phyloP scores from a whole-genome alignment of 2,329 filamentous ascomycete genomes.

The Ambrosiella xylebori region DNA sequence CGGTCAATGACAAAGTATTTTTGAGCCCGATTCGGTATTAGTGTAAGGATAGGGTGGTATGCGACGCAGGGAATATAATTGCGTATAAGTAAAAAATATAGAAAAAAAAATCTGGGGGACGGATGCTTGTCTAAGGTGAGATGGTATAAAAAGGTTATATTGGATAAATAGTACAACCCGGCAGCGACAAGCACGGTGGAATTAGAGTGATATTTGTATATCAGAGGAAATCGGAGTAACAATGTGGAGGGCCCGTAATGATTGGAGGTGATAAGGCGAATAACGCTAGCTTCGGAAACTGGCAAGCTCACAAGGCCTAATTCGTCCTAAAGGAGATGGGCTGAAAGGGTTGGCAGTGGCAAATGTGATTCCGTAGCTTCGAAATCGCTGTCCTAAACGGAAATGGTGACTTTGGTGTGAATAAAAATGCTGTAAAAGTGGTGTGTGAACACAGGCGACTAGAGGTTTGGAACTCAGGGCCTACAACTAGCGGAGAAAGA shows the following conservation, averaged over 20 bases:
- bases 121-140: not conserved
- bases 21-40: not conserved
- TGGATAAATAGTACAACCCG: not conserved
- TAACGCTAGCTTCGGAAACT: not conserved
- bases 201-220: not conserved
- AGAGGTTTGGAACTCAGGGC: too few relatives aligned
- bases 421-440: too few relatives aligned
- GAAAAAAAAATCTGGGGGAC: not conserved
- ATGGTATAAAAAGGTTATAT: not conserved
- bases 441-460: too few relatives aligned
- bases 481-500: too few relatives aligned
- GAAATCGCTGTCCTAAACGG: not conserved
- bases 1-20: not conserved
- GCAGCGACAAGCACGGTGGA: not conserved
- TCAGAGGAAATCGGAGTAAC: not conserved
- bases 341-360: not conserved
- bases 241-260: not conserved
- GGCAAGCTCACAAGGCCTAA: not conserved
- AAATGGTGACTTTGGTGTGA: not conserved
- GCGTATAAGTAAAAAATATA: not conserved
- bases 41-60: conserved; percentile 4
- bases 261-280: not conserved
- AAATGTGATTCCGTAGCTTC: not conserved
- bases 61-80: conserved; percentile 1
- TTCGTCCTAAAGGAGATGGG: not conserved